Evolutionary conservation across 768 basidiomycete genomes (phyloP).

Genomic region (Panus rudis): DNA sequence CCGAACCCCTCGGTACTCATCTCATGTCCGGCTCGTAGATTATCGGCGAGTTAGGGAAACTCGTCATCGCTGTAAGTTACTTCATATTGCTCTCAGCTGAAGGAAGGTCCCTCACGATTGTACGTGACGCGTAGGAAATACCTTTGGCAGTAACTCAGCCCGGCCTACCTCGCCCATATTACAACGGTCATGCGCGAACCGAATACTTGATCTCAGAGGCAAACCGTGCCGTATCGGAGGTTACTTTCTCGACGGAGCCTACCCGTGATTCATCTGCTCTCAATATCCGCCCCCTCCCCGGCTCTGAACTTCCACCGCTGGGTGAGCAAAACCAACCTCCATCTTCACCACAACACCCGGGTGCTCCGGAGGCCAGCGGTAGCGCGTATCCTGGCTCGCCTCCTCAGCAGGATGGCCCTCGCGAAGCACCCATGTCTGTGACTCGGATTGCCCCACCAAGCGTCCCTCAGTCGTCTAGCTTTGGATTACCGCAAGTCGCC

Average conservation of each 20-base stretch:
- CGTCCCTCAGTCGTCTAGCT: no score
- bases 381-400: no score
- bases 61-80: slow-evolving; percentile 31
- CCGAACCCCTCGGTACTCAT: not conserved
- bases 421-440: no score
- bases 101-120: not conserved
- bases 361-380: no score
- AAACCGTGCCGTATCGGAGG: slow-evolving; percentile 43
- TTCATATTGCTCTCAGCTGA: no score
- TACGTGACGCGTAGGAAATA: slow-evolving; percentile 49
- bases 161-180: slow-evolving; percentile 68
- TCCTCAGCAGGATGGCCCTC: no score
- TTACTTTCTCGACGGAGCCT: slow-evolving; percentile 27
- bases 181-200: slow-evolving; percentile 59
- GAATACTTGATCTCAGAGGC: slow-evolving; percentile 60
- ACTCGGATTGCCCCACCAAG: no score
- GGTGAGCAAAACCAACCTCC: not conserved
- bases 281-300: slow-evolving; percentile 11
- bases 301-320: slow-evolving; percentile 10
- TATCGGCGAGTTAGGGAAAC: slow-evolving; percentile 47
- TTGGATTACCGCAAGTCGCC: no score
- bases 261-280: slow-evolving; percentile 9
- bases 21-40: slow-evolving; percentile 30
- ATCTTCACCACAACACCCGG: not conserved
- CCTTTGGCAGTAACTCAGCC: slow-evolving; percentile 76